Evolutionary conservation across 148 eudicot species (phyloP).

Genomic region (Camellia sinensis): DNA sequence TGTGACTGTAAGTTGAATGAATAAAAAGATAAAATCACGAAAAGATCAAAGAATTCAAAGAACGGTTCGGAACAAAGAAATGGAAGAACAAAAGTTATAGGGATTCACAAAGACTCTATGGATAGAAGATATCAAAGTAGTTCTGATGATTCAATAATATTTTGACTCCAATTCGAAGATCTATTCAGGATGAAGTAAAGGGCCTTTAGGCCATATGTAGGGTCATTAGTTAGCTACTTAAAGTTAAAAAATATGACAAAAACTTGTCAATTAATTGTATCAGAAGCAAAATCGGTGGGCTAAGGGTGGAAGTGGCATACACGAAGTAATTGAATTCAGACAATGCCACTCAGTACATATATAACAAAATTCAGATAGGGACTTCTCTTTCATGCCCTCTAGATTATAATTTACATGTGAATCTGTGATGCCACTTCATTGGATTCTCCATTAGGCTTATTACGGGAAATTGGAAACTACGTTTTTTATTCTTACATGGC

Average conservation of each 20-base stretch:
- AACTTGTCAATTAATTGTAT: too few species aligned
- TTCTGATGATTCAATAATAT: too few species aligned
- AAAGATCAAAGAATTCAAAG: too few species aligned
- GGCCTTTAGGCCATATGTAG: background rate
- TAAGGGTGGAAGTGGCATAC: background rate
- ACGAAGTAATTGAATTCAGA: background rate
- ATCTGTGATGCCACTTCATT: background rate
- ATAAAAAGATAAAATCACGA: too few species aligned
- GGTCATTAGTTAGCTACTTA: too few species aligned
- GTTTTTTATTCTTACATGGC: background rate
- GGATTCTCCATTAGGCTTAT: background rate
- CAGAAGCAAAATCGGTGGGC: too few species aligned
- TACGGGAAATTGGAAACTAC: background rate
- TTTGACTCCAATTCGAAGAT: background rate
- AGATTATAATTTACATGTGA: background rate
- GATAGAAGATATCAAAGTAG: too few species aligned
- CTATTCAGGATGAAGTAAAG: background rate
- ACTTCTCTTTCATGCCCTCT: background rate
- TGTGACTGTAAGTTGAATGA: too few species aligned
- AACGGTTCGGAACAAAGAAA: too few species aligned
- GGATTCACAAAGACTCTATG: too few species aligned
- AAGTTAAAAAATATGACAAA: too few species aligned
- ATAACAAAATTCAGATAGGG: background rate
- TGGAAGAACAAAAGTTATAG: too few species aligned
- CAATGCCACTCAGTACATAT: background rate